A percentile compares a stretch with the other conserved stretches of the same genome.
These are phyloP conservation scores for Collybia mongolica DNA, from an alignment of 768 basidiomycete genomes.

Conservation along the genomic window DNA sequence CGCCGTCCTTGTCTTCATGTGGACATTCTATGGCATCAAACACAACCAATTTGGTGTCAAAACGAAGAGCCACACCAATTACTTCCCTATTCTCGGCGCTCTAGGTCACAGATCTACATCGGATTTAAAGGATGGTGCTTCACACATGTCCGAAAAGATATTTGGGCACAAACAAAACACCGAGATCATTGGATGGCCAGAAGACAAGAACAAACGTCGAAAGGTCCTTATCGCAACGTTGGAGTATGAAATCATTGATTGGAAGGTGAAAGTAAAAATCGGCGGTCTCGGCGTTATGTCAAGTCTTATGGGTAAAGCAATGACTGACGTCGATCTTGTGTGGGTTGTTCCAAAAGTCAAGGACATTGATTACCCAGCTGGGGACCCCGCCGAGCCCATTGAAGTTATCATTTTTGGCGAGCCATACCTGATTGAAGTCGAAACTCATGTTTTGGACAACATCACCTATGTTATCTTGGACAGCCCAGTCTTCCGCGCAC, in stretches of 20 bases:
- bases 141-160: conserved; percentile 68
- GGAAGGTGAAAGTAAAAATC: conserved; percentile 98
- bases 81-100: conserved; percentile 84
- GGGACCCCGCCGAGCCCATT: conserved; percentile 90
- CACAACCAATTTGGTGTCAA: conserved; percentile 91
- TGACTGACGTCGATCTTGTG: conserved; percentile 93
- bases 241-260: conserved; percentile 96
- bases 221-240: conserved; percentile 90
- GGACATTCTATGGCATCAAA: conserved; percentile 94
- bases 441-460: conserved; percentile 90
- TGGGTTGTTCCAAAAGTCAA: conserved; percentile 97
- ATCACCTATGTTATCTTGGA: conserved; percentile 95
- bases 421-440: conserved; percentile 93
- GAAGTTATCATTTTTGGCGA: conserved; percentile 97
- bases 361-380: conserved; percentile 89
- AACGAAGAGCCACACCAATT: conserved; percentile 67
- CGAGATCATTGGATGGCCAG: conserved; percentile 97
- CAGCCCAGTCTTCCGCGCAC: conserved; percentile 94
- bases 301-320: conserved; percentile 95
- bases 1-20: conserved; percentile 88
- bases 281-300: conserved; percentile 99
- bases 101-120: conserved; percentile 64
- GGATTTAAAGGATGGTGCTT: conserved; percentile 63
- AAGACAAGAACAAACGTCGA: conserved; percentile 86
- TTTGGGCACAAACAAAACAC: conserved; percentile 59